phyloP scores from a whole-genome alignment of 202 grass and related monocot genomes.

The Panicum hallii region DNA sequence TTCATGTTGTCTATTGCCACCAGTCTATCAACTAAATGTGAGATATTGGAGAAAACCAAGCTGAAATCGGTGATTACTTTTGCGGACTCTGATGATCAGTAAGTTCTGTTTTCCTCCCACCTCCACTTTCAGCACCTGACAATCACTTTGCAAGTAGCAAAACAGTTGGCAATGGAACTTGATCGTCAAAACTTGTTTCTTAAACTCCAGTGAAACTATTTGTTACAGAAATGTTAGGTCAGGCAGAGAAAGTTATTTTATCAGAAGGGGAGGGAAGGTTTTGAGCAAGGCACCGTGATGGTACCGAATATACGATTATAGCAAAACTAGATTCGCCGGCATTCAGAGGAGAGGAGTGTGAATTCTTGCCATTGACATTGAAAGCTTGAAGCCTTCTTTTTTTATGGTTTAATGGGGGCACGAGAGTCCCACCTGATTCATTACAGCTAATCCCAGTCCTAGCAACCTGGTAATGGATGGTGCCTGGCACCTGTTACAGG shows the following conservation, averaged over 20 bases:
- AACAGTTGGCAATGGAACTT: neutral
- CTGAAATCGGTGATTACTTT: neutral
- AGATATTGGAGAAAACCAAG: conserved; percentile 54
- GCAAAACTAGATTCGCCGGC: neutral
- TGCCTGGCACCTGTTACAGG: too few species aligned
- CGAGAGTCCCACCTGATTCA: too few species aligned
- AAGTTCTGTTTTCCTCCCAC: conserved; percentile 29
- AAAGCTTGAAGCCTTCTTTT: neutral
- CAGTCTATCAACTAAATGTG: conserved; percentile 33
- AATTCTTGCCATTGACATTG: neutral
- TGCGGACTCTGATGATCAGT: neutral
- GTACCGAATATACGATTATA: neutral
- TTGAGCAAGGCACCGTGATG: neutral
- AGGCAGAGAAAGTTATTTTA: neutral
- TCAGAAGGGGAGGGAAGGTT: neutral
- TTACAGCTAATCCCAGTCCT: too few species aligned
- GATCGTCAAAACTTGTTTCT: neutral
- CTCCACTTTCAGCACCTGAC: conserved; percentile 26
- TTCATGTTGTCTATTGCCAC: neutral
- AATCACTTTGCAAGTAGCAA: neutral
- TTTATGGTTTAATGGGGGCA: too few species aligned
- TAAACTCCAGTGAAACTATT: neutral
- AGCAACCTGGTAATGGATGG: too few species aligned
- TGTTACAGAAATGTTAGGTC: neutral
- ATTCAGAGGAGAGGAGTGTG: neutral